A percentile compares a stretch with the other conserved stretches of the same genome.
phyloP scores from a whole-genome alignment of 306 rosid genomes.

The Carpinus viminea region DNA sequence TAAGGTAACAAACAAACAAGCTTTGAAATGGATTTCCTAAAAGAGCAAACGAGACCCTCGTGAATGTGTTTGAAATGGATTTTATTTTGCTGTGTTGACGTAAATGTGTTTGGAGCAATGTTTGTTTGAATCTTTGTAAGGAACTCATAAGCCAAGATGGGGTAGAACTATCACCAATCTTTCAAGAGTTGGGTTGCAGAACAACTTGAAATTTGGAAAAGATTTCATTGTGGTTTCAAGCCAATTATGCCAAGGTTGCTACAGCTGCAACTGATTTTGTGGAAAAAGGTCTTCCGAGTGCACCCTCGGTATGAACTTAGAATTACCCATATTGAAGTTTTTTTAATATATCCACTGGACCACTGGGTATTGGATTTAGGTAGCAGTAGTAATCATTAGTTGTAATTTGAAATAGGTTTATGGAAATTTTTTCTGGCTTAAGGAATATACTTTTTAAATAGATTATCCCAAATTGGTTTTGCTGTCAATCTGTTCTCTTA shows the following conservation, averaged over 20 bases:
- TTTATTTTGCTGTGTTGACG: background rate
- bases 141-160: too few relatives aligned
- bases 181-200: too few relatives aligned
- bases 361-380: background rate
- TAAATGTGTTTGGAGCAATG: background rate
- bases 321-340: background rate
- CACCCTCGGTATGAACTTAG: slow-evolving; percentile 38
- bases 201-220: too few relatives aligned
- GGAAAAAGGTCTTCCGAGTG: slow-evolving; percentile 31
- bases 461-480: background rate
- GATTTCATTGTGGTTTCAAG: too few relatives aligned
- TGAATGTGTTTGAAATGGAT: background rate
- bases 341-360: background rate
- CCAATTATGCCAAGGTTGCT: too few relatives aligned
- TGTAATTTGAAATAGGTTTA: background rate
- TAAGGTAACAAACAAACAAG: too few relatives aligned
- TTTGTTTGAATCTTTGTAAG: background rate
- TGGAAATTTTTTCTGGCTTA: too few relatives aligned
- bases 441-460: background rate
- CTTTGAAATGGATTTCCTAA: background rate
- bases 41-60: background rate
- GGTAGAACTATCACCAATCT: too few relatives aligned
- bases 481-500: background rate
- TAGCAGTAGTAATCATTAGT: background rate
- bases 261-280: too few relatives aligned